Base-by-base conservation (phyloP, 768 basidiomycete genomes). In the Suillus clintonianus region DNA sequence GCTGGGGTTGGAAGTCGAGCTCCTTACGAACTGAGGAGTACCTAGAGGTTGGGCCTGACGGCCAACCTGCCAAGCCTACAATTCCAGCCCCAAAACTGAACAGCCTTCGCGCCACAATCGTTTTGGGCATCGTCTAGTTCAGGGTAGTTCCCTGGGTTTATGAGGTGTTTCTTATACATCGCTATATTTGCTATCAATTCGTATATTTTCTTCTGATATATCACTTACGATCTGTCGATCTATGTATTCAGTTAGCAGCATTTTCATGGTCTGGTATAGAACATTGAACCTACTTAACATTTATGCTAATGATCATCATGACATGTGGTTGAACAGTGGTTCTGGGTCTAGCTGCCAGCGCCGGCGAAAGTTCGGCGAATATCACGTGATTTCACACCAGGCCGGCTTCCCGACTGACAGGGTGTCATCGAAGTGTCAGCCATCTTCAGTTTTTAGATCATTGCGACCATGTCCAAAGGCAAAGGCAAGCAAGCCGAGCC, bases 1-100 rank as follows among this genome's bases (percentile, higher is more conserved):
- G 91, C 66, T 97, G 94, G 95, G 95, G 95, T 0, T 96, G 95
- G 95, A 95, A 94, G 78, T 84, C 82, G 60, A 83, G 81, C 63
- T 83, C 84, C 22, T 71, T 89, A 57, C 72, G 82, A 17, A 81
- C 80, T 22, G 85, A 87, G 60, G 86, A 83, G 62, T 81, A 83
- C 68, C 70, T 79, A 64, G 70, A 86, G 57, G 76, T 76, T 17
- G 72, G 75, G 41, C 73, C 79, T 17, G 71, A 74, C 63, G 67
- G 71, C 19, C 65, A 71, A n/a, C 68, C 68, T 30, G 65, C 74
- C 59, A 80, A 79, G 67, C 64, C 71, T 9, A 68, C 69, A 11
- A 65, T 68, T 14, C 76, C 76, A 63, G 74, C 74, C 2, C 70
- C 72, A 17, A 76, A 62, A 62, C 80, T 87, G 65, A 79, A 85